These are phyloP conservation scores for Eutrema heterophyllum DNA, from an alignment of 345 rosid genomes.

Conservation along the genomic window DNA sequence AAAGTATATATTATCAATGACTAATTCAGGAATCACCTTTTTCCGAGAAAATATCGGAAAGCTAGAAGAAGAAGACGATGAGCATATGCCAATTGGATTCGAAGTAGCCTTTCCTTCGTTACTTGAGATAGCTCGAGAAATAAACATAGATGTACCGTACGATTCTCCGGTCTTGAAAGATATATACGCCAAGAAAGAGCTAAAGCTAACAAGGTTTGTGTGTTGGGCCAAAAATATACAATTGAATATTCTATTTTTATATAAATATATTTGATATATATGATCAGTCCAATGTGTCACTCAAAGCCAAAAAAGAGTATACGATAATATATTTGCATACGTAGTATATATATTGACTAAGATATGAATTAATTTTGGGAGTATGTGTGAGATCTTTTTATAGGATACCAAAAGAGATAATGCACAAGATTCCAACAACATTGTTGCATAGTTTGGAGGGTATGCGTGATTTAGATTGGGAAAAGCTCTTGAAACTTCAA, in stretches of 20 bases:
- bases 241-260: conserved; percentile 3
- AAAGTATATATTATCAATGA: not conserved
- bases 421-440: conserved; percentile 89
- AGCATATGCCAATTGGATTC: conserved; percentile 95
- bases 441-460: conserved; percentile 96
- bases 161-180: conserved; percentile 52
- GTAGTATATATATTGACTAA: no score
- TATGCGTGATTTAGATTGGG: conserved; percentile 77
- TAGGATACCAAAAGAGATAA: conserved; percentile 85
- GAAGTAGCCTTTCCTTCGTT: conserved; percentile 95
- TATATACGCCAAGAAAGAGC: conserved; percentile 52
- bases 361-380: conserved; percentile 25
- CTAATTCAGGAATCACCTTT: conserved; percentile 49
- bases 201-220: conserved; percentile 71
- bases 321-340: conserved; percentile 5
- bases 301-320: conserved; percentile 17
- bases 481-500: conserved; percentile 72
- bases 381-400: conserved; percentile 13
- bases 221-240: conserved; percentile 13
- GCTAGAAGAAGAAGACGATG: conserved; percentile 62
- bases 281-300: conserved; percentile 18
- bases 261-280: no score
- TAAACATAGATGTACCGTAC: conserved; percentile 52
- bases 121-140: conserved; percentile 51
- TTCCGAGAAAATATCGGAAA: conserved; percentile 55